Evolutionary conservation across 768 basidiomycete genomes (phyloP), one percentile per base, ranked within the genome.

Genomic region (Hypsizygus marmoreus): DNA sequence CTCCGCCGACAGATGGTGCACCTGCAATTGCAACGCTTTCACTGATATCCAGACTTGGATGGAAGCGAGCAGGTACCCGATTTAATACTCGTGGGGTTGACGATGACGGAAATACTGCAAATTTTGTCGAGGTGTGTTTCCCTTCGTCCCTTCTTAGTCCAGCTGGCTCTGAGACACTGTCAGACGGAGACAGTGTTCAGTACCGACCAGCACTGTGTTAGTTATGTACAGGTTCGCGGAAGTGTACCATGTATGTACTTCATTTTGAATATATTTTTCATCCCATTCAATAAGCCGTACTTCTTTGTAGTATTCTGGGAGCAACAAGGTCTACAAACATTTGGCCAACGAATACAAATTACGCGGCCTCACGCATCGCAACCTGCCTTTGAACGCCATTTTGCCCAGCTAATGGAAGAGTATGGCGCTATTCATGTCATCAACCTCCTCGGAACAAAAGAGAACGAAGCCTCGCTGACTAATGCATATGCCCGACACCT

Each of bases 41-140:
- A 4, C 68, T 99, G 45, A 87, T 97, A 39, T 92, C 89, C 10
- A 76, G 97, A 30, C 75, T 98, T 4, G 87, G 94, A 8, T 95
- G 91, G 86, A 95, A 92, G 68, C 79, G 95, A 53, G 95, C 97
- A 19, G 97, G 97, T 3, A 97, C 97, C 14, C 82, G 97, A 29
- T 99, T 98, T 72, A 97, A 97, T 63, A 94, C 94, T 10, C 80
- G 95, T 47, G 95, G 95, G 2, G 89, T 98, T 8, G 95, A 97
- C 60, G 95, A 97, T 61, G 90, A 94, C 53, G 93, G 95, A 28
- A 85, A 94, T 61, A 88, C 86, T 23, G 95, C 95, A 24, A 97
- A 97, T 61, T 97, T 97, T 65, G 95, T 95, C 6, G 97, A 99
- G 80, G 91, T 84, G 55, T 43, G 79, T 17, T 19, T 34, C 53